phyloP scores from a whole-genome alignment of 2,329 filamentous ascomycete species.

The Cyphellophora attinorum region DNA sequence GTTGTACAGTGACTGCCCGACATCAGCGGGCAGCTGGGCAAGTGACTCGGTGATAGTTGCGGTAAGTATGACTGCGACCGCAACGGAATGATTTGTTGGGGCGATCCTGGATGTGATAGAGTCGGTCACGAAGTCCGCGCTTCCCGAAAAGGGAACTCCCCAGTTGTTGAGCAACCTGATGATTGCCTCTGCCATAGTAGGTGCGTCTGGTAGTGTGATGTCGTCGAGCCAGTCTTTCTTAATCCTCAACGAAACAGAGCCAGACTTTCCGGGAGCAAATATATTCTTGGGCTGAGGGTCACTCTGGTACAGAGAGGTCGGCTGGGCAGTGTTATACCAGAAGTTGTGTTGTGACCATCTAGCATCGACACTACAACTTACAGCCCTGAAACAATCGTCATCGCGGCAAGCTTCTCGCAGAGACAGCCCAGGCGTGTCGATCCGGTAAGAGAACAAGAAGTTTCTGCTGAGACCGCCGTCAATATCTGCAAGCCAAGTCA shows the following conservation, averaged over 20 bases:
- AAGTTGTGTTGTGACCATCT: neutral
- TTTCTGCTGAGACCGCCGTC: neutral
- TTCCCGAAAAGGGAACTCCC: neutral
- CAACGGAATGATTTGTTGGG: neutral
- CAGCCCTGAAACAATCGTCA: neutral
- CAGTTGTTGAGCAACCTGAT: neutral
- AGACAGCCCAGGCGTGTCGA: neutral
- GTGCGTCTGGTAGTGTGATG: neutral
- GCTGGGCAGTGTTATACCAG: neutral
- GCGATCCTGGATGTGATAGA: neutral
- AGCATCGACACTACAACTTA: neutral
- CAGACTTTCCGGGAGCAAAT: neutral
- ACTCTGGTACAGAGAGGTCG: neutral
- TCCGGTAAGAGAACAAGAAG: constrained; percentile 1
- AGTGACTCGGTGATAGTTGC: neutral
- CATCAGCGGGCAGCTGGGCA: neutral
- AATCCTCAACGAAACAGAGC: neutral
- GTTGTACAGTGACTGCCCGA: neutral
- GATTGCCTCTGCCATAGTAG: neutral
- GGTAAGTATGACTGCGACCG: neutral
- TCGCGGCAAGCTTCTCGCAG: neutral
- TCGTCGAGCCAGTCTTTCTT: neutral
- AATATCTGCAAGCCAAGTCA: neutral
- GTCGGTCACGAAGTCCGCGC: neutral
- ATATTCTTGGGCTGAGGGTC: neutral